These are phyloP conservation scores for Ochetophila trinervis DNA, from an alignment of 306 rosid species.

Conservation along the genomic window DNA sequence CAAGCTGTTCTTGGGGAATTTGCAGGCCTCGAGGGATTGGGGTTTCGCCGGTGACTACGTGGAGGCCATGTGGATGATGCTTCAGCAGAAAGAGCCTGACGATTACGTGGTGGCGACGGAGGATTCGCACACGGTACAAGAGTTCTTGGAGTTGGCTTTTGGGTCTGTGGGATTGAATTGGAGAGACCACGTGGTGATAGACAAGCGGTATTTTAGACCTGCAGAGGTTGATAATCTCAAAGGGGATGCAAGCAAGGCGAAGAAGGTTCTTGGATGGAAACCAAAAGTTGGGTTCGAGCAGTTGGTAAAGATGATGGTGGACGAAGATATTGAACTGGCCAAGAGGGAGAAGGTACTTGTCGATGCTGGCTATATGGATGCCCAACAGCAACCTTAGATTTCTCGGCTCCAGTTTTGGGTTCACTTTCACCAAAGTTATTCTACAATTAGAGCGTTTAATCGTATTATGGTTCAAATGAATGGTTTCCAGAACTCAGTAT, in stretches of 20 bases:
- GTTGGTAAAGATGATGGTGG: conserved; percentile 98
- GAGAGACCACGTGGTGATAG: conserved; percentile 84
- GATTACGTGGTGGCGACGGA: conserved; percentile 97
- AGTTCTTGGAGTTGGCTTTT: conserved; percentile 80
- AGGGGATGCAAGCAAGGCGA: conserved; percentile 80
- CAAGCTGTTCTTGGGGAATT: conserved; percentile 75
- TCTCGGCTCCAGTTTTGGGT: conserved; percentile 1
- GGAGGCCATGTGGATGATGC: conserved; percentile 99
- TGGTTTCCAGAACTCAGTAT: conserved; percentile 18
- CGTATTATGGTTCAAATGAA: conserved; percentile 10
- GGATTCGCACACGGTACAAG: conserved; percentile 91
- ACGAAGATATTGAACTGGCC: conserved; percentile 79
- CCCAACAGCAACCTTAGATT: conserved; percentile 85
- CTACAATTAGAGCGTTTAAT: neutral
- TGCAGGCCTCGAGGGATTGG: conserved; percentile 93
- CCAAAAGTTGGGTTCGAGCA: conserved; percentile 81
- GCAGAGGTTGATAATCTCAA: conserved; percentile 89
- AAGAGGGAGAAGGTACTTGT: conserved; percentile 97
- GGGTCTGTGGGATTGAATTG: conserved; percentile 81
- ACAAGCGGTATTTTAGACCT: conserved; percentile 83
- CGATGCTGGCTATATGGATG: conserved; percentile 97
- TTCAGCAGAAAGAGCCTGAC: conserved; percentile 90
- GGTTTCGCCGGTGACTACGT: conserved; percentile 97
- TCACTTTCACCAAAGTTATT: neutral
- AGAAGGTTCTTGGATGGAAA: conserved; percentile 87